Evolutionary conservation across 2,329 filamentous ascomycete genomes (phyloP).

Genomic region (Nemania abortiva): DNA sequence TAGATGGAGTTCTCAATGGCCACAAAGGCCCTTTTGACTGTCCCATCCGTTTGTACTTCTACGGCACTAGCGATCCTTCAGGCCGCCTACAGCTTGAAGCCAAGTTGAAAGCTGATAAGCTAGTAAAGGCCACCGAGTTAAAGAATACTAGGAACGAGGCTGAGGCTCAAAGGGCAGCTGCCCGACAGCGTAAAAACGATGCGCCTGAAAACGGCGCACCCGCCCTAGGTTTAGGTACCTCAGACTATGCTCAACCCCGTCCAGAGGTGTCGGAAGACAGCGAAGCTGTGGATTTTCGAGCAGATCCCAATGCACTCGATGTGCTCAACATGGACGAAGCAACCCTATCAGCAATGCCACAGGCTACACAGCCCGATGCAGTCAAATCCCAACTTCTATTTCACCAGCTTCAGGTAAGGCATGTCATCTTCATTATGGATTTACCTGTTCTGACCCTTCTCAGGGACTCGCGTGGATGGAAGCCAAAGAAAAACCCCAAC

Average conservation of each 20-base stretch:
- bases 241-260: slow-evolving; percentile 58
- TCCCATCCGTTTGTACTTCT: slow-evolving; percentile 76
- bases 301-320: slow-evolving; percentile 74
- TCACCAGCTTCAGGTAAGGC: slow-evolving; percentile 76
- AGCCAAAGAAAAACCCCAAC: slow-evolving; percentile 76
- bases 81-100: slow-evolving; percentile 67
- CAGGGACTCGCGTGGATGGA: slow-evolving; percentile 86
- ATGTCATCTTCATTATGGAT: slow-evolving; percentile 3
- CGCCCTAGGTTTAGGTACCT: slow-evolving; percentile 52
- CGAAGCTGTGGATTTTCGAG: slow-evolving; percentile 74
- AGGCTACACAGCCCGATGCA: slow-evolving; percentile 74
- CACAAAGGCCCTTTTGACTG: slow-evolving; percentile 77
- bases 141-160: slow-evolving; percentile 67
- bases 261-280: slow-evolving; percentile 75
- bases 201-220: slow-evolving; percentile 50
- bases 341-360: slow-evolving; percentile 76
- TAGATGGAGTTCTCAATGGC: slow-evolving; percentile 79
- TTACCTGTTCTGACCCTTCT: slow-evolving; percentile 37
- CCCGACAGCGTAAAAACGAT: slow-evolving; percentile 55
- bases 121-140: slow-evolving; percentile 70
- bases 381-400: slow-evolving; percentile 78
- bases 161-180: slow-evolving; percentile 63
- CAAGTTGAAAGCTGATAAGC: slow-evolving; percentile 72
- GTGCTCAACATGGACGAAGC: slow-evolving; percentile 78
- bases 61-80: slow-evolving; percentile 70